These are phyloP conservation scores for Pichia terricola DNA, from an alignment of 1,139 yeast species.

Conservation along the genomic window DNA sequence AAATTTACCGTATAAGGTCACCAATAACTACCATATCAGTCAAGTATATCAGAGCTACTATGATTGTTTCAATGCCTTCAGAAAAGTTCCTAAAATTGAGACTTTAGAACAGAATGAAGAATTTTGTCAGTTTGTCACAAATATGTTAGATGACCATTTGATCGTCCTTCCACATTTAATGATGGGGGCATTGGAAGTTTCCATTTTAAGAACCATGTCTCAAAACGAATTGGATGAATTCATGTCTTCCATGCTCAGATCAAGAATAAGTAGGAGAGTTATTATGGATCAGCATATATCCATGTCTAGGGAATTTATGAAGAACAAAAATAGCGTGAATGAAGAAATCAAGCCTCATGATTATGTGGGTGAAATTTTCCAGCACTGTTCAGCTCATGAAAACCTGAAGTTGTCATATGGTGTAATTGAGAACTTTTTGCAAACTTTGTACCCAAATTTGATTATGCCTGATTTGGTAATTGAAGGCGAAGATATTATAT, in stretches of 20 bases:
- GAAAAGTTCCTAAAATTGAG: constrained; percentile 59
- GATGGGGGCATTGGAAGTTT: constrained; percentile 86
- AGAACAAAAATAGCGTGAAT: constrained; percentile 15
- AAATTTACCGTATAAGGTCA: constrained; percentile 67
- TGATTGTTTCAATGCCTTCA: constrained; percentile 74
- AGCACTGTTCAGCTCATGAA: constrained; percentile 66
- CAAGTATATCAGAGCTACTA: constrained; percentile 86
- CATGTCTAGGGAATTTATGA: constrained; percentile 52
- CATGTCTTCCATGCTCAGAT: constrained; percentile 68
- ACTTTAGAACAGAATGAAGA: constrained; percentile 63
- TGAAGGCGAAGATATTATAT: constrained; percentile 57
- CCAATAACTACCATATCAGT: constrained; percentile 75
- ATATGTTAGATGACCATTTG: constrained; percentile 67
- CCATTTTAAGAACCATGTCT: constrained; percentile 54
- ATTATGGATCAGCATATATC: constrained; percentile 87
- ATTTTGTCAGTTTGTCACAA: constrained; percentile 56
- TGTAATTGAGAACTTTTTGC: constrained; percentile 37
- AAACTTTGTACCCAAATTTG: constrained; percentile 41
- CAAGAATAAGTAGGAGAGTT: constrained; percentile 81
- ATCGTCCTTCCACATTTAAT: constrained; percentile 76
- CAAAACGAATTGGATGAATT: constrained; percentile 57
- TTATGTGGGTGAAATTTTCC: constrained; percentile 80
- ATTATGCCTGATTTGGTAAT: constrained; percentile 65
- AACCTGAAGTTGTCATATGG: constrained; percentile 51
- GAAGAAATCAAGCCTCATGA: constrained; percentile 40